Evolutionary conservation across 2,329 filamentous ascomycete species (phyloP).

Genomic region (Apiospora marii): DNA sequence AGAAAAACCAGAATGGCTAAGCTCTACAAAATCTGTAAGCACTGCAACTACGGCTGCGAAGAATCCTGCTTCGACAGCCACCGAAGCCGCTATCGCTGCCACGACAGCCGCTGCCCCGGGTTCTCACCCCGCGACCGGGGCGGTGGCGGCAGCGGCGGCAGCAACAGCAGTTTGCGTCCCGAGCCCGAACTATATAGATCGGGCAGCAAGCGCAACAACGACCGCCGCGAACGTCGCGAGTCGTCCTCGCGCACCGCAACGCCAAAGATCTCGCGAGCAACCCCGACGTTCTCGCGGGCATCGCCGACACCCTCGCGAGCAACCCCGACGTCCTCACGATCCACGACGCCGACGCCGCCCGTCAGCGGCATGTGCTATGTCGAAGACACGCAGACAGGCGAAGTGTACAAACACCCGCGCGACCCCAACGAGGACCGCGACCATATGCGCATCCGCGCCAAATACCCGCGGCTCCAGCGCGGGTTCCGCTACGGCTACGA

Average conservation of each 20-base stretch:
- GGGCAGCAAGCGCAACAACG: not conserved
- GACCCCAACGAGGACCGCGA: not conserved
- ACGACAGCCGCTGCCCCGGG: not conserved
- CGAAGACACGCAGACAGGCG: not conserved
- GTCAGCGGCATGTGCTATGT: no score
- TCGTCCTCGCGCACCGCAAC: not conserved
- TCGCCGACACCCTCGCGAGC: not conserved
- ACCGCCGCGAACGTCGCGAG: not conserved
- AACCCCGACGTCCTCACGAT: not conserved
- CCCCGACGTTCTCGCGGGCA: not conserved
- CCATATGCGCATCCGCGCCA: not conserved
- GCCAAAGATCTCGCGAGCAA: no score
- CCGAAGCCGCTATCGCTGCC: not conserved
- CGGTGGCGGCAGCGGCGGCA: not conserved
- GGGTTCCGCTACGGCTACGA: slow-evolving; percentile 4
- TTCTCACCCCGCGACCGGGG: not conserved
- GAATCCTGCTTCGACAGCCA: not conserved
- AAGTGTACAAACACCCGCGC: not conserved
- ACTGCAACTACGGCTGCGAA: not conserved
- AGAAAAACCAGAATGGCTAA: not conserved
- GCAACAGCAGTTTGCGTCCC: not conserved
- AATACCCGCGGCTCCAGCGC: not conserved
- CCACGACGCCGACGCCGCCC: not conserved
- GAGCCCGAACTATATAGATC: not conserved
- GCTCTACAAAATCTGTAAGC: not conserved